A percentile compares a stretch with the other conserved stretches of the same genome.
These are phyloP conservation scores for Citrullus colocynthis DNA, from an alignment of 306 rosid species.

Conservation along the genomic window DNA sequence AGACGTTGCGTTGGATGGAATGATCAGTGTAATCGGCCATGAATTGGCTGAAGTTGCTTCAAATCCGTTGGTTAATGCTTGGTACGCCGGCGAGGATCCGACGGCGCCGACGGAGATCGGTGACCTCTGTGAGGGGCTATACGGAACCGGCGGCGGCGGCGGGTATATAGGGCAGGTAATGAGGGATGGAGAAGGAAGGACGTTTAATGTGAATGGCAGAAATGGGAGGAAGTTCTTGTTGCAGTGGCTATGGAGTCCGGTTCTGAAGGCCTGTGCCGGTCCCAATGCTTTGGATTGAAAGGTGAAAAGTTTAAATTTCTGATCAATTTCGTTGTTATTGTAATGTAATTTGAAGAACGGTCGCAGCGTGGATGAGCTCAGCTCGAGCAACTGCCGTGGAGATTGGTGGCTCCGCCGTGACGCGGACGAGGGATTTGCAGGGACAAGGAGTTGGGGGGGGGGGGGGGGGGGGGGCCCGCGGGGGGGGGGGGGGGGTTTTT, in stretches of 20 bases:
- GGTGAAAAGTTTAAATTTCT: not conserved
- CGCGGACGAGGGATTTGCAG: too few relatives aligned
- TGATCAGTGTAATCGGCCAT: constrained; percentile 50
- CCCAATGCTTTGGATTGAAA: constrained; percentile 67
- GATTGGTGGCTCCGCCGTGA: not conserved
- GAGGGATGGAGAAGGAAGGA: constrained; percentile 52
- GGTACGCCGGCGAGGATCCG: constrained; percentile 97
- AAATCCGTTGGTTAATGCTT: constrained; percentile 66
- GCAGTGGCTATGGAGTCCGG: constrained; percentile 93
- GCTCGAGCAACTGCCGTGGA: not conserved
- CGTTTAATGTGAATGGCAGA: constrained; percentile 58
- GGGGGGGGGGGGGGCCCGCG: too few relatives aligned
- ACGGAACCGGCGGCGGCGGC: constrained; percentile 87
- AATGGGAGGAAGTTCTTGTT: constrained; percentile 52
- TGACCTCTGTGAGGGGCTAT: constrained; percentile 78
- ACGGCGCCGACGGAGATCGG: constrained; percentile 96
- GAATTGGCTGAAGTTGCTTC: constrained; percentile 47
- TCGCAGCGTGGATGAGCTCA: not conserved
- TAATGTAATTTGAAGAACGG: not conserved
- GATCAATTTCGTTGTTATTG: not conserved
- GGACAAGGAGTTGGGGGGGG: too few relatives aligned
- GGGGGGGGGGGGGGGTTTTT: too few relatives aligned
- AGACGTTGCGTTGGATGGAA: constrained; percentile 43
- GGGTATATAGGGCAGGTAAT: constrained; percentile 82
- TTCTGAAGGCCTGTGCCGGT: constrained; percentile 74